Percentiles rank a stretch among this genome's conserved stretches.
phyloP scores from a whole-genome alignment of 2,329 filamentous ascomycete species.

The Nemania serpens region DNA sequence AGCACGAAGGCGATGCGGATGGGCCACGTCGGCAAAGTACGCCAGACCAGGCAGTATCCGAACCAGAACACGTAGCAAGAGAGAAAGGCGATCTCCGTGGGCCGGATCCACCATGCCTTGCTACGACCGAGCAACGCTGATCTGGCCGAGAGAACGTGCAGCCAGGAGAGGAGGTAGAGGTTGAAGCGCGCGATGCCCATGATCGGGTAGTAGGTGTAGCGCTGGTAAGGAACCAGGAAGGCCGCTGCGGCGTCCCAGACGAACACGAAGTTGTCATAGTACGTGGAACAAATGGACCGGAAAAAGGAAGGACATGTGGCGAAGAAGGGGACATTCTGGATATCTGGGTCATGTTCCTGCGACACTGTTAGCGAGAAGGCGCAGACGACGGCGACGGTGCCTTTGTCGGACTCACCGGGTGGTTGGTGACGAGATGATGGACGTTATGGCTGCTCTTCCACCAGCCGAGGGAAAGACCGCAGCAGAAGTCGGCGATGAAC shows the following conservation, averaged over 20 bases:
- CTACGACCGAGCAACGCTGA: conserved; percentile 59
- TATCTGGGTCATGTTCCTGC: conserved; percentile 61
- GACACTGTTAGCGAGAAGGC: conserved; percentile 24
- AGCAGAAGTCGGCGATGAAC: conserved; percentile 68
- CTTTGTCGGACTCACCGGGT: conserved; percentile 47
- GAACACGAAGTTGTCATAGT: conserved; percentile 66
- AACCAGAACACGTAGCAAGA: conserved; percentile 70
- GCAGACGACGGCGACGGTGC: neutral
- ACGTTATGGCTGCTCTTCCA: conserved; percentile 74
- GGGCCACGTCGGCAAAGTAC: conserved; percentile 60
- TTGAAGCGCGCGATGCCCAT: conserved; percentile 74
- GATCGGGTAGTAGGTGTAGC: conserved; percentile 71
- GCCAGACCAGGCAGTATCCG: conserved; percentile 68
- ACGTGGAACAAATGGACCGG: conserved; percentile 64
- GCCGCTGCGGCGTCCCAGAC: conserved; percentile 65
- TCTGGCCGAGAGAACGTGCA: conserved; percentile 62
- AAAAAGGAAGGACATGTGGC: conserved; percentile 70
- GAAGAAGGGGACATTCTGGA: conserved; percentile 71
- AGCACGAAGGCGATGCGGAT: conserved; percentile 65
- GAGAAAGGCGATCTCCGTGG: conserved; percentile 67
- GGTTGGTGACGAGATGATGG: conserved; percentile 69
- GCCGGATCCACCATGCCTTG: conserved; percentile 70
- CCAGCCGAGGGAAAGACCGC: conserved; percentile 69
- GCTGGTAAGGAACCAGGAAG: conserved; percentile 63
- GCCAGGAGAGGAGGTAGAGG: conserved; percentile 70